Base-by-base conservation (phyloP, 225 moss, liverwort and hornwort genomes). In the Polytrichum formosum region DNA sequence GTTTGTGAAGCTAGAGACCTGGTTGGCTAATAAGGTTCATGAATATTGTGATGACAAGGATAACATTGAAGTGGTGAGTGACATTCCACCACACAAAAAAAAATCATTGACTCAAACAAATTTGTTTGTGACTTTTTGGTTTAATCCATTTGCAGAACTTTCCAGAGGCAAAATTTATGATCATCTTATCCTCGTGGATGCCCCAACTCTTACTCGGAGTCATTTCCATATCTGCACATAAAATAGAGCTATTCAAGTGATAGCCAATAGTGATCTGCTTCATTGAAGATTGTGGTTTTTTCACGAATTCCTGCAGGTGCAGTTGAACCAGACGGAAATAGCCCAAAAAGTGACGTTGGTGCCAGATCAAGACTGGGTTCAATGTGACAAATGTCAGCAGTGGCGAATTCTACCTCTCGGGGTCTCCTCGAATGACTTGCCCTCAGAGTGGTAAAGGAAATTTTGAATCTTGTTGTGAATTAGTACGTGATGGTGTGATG, bases 331-430 rank as follows among this genome's bases (percentile, higher is more conserved):
- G 6, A 70, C 27, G 27, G 71, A 29, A 20, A 55, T 73, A 27
- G 67, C 25, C 33, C 26, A 67, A 22, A 77, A 67, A 53, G 62
- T 54, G 10, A 64, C 28, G 6, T 77, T 84, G 28, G 68, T 69
- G 60, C 81, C 90, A 53, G 86, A 90, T 27, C 68, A 75, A 26
- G 83, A 83, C 7, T 90, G 90, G 90, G 90, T 82, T 19, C 81
- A 90, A 18, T 90, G 90, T 71, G 86, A 86, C 53, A 86, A 84
- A 67, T 90, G 90, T 74, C 77, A 22, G 29, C 81, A 84, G 37
- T 86, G 90, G 90, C 77, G 90, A 35, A 79, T 72, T 64, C 65
- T 90, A 17, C 83, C 86, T 1, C 58, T 56, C 20, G 86, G 86
- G 68, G 64, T 77, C 16, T 69, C 74, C 54, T 33, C 67, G 19